These are phyloP conservation scores for Guillardia theta DNA, from an alignment of 78 protist genomes.

Conservation along the genomic window DNA sequence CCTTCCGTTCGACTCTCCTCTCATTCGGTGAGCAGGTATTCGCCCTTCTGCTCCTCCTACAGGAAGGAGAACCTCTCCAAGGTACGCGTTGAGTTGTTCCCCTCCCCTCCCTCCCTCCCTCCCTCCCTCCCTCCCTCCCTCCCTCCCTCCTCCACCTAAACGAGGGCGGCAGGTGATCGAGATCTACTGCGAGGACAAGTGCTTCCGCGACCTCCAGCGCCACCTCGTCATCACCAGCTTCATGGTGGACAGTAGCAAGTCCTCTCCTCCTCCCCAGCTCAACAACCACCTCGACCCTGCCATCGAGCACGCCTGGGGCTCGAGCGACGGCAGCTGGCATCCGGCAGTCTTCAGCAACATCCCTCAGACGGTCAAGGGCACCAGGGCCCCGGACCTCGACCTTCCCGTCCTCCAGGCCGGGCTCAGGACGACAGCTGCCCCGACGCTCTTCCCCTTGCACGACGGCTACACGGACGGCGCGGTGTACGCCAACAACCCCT, in stretches of 20 bases:
- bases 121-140: too few relatives aligned
- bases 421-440: not conserved
- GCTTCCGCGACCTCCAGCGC: not conserved
- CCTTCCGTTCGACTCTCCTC: too few relatives aligned
- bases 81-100: not conserved
- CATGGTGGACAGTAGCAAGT: not conserved
- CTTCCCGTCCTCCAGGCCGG: not conserved
- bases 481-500: not conserved
- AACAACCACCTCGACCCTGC: not conserved
- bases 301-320: not conserved
- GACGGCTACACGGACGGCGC: slow-evolving; percentile 23
- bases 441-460: not conserved
- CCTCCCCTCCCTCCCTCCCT: too few relatives aligned
- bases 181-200: not conserved
- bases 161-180: not conserved
- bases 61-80: not conserved
- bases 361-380: not conserved
- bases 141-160: too few relatives aligned
- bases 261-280: not conserved
- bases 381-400: not conserved
- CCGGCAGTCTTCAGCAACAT: not conserved
- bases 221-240: not conserved
- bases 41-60: not conserved
- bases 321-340: not conserved
- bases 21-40: not conserved